Percentiles rank a stretch among this genome's conserved stretches.
These are phyloP conservation scores for Claviceps sp. DNA, from an alignment of 2,329 filamentous ascomycete genomes.

Conservation along the genomic window DNA sequence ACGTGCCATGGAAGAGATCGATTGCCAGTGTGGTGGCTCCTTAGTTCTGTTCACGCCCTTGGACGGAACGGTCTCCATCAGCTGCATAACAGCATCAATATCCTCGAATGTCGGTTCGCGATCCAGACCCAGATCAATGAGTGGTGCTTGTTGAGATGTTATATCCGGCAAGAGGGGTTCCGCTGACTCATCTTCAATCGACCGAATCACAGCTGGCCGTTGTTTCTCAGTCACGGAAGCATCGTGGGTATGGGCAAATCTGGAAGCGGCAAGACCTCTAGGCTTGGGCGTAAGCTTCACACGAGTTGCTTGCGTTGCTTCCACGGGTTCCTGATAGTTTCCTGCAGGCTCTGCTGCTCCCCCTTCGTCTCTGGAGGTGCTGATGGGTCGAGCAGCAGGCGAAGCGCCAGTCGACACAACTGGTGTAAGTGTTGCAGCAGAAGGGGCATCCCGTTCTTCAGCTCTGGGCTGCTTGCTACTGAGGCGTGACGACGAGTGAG, in stretches of 20 bases:
- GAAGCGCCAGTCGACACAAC: constrained; percentile 41
- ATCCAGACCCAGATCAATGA: constrained; percentile 7
- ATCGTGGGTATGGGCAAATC: constrained; percentile 29
- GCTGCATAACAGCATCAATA: constrained; percentile 84
- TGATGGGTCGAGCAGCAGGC: constrained; percentile 10
- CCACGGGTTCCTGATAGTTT: neutral
- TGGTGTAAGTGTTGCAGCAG: constrained; percentile 50
- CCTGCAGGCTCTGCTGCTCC: neutral
- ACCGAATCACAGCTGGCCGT: constrained; percentile 16
- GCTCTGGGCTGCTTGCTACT: constrained; percentile 27
- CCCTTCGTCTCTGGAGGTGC: constrained; percentile 1
- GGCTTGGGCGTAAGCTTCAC: constrained; percentile 23
- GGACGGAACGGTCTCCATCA: constrained; percentile 60
- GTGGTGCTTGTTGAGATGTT: neutral
- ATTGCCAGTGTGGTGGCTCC: constrained; percentile 30
- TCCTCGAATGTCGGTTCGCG: constrained; percentile 56
- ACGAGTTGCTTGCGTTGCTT: constrained; percentile 11
- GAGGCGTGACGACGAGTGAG: constrained; percentile 37
- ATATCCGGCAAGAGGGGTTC: neutral
- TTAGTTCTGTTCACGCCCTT: constrained; percentile 56
- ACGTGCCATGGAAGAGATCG: constrained; percentile 14
- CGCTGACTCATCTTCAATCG: constrained; percentile 15
- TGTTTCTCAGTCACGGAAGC: constrained; percentile 10
- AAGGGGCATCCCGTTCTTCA: constrained; percentile 38
- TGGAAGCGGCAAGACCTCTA: constrained; percentile 29